Percentiles rank a stretch among this genome's conserved stretches.
Evolutionary conservation across 805 yeast species (phyloP).

Genomic region (Danielia oregonensis): DNA sequence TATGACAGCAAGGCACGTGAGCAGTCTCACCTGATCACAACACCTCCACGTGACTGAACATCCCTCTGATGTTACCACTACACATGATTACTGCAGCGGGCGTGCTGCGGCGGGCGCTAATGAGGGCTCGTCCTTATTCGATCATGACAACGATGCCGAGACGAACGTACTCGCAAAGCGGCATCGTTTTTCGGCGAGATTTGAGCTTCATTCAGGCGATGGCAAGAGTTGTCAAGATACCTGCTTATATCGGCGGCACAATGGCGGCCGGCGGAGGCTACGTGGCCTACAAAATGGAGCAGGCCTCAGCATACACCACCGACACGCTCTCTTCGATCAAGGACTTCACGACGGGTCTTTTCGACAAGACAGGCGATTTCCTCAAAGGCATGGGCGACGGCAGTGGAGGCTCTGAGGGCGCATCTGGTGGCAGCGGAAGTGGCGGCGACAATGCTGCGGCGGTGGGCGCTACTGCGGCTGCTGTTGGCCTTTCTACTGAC

Average conservation of each 20-base stretch:
- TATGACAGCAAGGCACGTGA: no score
- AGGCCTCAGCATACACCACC: conserved; percentile 68
- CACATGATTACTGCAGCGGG: no score
- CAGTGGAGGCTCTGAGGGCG: conserved; percentile 15
- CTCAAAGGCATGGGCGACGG: conserved; percentile 30
- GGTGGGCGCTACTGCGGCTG: conserved; percentile 52
- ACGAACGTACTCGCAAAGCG: no score
- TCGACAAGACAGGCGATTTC: conserved; percentile 46
- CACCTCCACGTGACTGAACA: no score
- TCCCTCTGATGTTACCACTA: no score
- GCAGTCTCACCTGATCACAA: no score
- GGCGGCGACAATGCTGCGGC: conserved; percentile 36
- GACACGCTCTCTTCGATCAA: conserved; percentile 61
- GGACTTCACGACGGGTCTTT: conserved; percentile 56
- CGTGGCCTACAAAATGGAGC: conserved; percentile 86
- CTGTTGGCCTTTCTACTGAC: conserved; percentile 41
- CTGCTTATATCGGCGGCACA: conserved; percentile 86
- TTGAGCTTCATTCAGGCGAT: conserved; percentile 43
- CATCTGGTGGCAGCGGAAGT: conserved; percentile 22
- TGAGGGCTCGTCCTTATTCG: no score
- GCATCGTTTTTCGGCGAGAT: neutral
- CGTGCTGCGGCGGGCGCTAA: no score
- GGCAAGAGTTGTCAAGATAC: conserved; percentile 54
- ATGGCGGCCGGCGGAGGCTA: conserved; percentile 94
- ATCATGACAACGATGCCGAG: no score